Conservation (phyloP, 148 eudicot genomes). For the Rhododendron mucronatum region DNA sequence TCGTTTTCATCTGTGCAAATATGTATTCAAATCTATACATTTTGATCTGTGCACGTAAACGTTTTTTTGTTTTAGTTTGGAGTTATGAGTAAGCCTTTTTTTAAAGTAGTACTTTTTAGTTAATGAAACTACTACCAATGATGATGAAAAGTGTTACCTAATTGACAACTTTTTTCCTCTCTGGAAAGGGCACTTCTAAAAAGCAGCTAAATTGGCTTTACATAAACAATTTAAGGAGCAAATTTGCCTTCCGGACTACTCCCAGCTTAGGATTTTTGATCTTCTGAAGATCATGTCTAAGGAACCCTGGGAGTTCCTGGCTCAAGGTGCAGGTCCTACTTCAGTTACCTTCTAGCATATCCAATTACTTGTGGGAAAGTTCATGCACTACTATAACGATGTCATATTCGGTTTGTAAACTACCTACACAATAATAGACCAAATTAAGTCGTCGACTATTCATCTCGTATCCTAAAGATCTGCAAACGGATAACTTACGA, state of each 20-base stretch:
- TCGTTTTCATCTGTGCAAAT: too few relatives aligned
- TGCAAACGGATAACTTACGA: not conserved
- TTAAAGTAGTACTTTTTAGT: not conserved
- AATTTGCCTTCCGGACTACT: not conserved
- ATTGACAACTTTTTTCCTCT: not conserved
- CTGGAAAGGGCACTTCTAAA: not conserved
- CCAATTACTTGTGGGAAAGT: not conserved
- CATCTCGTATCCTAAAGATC: not conserved
- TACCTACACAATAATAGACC: not conserved
- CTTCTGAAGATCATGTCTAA: conserved; percentile 39
- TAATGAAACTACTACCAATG: not conserved
- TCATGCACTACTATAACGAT: not conserved
- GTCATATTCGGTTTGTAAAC: not conserved
- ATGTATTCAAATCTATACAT: too few relatives aligned
- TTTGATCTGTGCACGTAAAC: not conserved
- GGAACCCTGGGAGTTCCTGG: conserved; percentile 48
- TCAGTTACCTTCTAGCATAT: not conserved
- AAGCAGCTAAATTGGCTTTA: not conserved
- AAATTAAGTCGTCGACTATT: not conserved
- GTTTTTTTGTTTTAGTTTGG: too few relatives aligned
- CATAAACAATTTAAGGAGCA: not conserved
- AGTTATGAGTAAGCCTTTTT: not conserved
- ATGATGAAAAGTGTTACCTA: not conserved
- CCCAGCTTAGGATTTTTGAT: conserved; percentile 22
- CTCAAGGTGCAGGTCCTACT: conserved; percentile 26